A percentile compares a stretch with the other conserved stretches of the same genome.
These are phyloP conservation scores for Neonectria magnoliae DNA, from an alignment of 2,329 filamentous ascomycete genomes.

Conservation along the genomic window DNA sequence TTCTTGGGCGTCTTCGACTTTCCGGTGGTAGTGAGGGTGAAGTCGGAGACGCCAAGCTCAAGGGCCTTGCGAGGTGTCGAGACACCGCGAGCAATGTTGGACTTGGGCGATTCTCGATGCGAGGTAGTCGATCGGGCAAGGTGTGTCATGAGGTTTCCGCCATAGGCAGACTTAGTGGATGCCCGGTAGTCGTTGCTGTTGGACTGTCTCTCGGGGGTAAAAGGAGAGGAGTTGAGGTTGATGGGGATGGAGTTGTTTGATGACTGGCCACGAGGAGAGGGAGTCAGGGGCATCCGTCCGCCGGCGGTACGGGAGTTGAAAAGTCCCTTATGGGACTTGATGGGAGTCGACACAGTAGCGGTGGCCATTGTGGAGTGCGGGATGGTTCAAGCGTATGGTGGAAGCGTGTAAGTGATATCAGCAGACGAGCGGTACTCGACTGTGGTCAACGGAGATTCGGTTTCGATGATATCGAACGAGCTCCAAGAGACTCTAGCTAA, in stretches of 20 bases:
- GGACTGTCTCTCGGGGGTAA: conserved; percentile 73
- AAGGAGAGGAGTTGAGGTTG: conserved; percentile 75
- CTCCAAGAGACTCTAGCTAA: conserved; percentile 70
- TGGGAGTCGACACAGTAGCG: conserved; percentile 83
- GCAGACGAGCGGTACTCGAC: conserved; percentile 60
- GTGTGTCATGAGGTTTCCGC: conserved; percentile 81
- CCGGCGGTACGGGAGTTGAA: conserved; percentile 94
- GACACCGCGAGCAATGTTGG: conserved; percentile 83
- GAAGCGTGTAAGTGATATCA: conserved; percentile 37
- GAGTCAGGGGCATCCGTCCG: conserved; percentile 93
- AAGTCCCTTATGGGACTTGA: conserved; percentile 93
- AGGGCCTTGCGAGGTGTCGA: conserved; percentile 83
- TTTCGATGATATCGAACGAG: conserved; percentile 58
- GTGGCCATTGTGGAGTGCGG: conserved; percentile 75
- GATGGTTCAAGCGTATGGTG: conserved; percentile 25
- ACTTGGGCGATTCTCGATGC: conserved; percentile 92
- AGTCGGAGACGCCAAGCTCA: conserved; percentile 93
- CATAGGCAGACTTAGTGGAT: conserved; percentile 78
- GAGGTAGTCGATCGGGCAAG: conserved; percentile 75
- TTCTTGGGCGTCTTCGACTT: conserved; percentile 72
- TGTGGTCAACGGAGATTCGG: conserved; percentile 54
- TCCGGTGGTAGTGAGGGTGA: conserved; percentile 87
- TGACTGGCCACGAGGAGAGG: conserved; percentile 80
- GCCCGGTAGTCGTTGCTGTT: conserved; percentile 61
- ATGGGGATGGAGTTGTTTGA: conserved; percentile 58